Conservation (phyloP, 768 basidiomycete species). For the Mycena chlorophos region DNA sequence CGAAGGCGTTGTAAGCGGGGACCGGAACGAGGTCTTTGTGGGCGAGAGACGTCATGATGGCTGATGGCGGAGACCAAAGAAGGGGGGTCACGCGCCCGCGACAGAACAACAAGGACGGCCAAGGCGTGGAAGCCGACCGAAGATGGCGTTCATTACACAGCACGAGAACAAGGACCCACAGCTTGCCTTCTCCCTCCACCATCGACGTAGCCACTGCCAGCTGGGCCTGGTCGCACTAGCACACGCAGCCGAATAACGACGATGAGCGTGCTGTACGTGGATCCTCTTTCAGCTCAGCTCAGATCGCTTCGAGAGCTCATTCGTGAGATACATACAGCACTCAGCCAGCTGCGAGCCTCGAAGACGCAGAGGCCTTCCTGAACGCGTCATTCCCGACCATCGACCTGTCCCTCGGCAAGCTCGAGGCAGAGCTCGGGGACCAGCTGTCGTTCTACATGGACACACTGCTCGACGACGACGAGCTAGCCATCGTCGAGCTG, state of each 20-base stretch:
- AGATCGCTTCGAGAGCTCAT: background rate
- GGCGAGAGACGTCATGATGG: too few relatives aligned
- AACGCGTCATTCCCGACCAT: background rate
- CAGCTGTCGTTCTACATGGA: background rate
- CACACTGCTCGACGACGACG: background rate
- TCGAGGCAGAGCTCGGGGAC: background rate
- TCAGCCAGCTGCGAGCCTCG: background rate
- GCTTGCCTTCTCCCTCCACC: conserved; percentile 1
- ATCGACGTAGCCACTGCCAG: too few relatives aligned
- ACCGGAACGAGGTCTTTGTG: too few relatives aligned
- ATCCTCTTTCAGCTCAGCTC: background rate
- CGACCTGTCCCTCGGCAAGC: background rate
- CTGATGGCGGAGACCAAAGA: too few relatives aligned
- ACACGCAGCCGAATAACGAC: background rate
- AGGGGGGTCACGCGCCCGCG: too few relatives aligned
- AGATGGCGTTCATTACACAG: background rate
- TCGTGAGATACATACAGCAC: background rate
- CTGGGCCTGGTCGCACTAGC: background rate
- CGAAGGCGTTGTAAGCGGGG: background rate
- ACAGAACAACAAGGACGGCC: background rate
- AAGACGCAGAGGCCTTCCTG: background rate
- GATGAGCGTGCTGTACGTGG: background rate
- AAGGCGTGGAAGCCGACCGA: background rate
- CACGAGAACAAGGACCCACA: background rate
- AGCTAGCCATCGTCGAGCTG: background rate